Base-by-base conservation (phyloP, 1,139 yeast genomes). In the Zygoascus meyerae region DNA sequence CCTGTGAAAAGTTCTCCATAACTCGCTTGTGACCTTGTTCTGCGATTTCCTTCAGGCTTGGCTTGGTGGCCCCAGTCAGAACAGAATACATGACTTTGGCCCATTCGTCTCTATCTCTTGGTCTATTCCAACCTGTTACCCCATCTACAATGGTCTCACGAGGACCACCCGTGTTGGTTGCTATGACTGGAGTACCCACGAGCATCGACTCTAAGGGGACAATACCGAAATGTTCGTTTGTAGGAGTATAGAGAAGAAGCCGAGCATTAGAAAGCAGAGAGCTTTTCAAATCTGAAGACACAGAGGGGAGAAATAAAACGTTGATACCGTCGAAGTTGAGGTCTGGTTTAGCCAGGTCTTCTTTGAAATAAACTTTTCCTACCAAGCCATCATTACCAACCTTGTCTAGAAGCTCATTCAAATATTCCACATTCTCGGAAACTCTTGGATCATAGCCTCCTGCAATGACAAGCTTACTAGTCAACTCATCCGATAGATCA, bases 141-240 rank as follows among this genome's bases (percentile, higher is more conserved):
- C 68, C 62, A 46, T 76, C 66, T 1, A 66, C 73, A 9, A 92
- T 73, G 0, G 96, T 84, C 62, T 92, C 99, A 29, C 83, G 66
- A 0, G 98, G 98, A 0, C 99, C 99, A 12, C 98, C 99, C 40
- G 80, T 81, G 59, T 86, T 79, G 2, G 84, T 81, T 0, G 96
- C 97, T 47, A 94, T 68, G 0, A 89, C 96, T 0, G 95, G 90
- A 0, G 85, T 83, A 28, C 84, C 81, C 52, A 78, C 73, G 41
- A 83, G 73, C 97, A 92, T 90, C 15, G 96, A 89, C 61, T 92
- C 98, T 11, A 92, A 74, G 1, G 99, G 99, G 3, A 94, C 99
- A 52, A 92, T 94, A 11, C 99, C 99, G 63, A 92, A 92, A 67
- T 92, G 99, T 64, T 94, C 98, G 59, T 78, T 77, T 1, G 84